phyloP scores from a whole-genome alignment of 2,329 filamentous ascomycete genomes.

The Ophiosphaerella herpotricha region DNA sequence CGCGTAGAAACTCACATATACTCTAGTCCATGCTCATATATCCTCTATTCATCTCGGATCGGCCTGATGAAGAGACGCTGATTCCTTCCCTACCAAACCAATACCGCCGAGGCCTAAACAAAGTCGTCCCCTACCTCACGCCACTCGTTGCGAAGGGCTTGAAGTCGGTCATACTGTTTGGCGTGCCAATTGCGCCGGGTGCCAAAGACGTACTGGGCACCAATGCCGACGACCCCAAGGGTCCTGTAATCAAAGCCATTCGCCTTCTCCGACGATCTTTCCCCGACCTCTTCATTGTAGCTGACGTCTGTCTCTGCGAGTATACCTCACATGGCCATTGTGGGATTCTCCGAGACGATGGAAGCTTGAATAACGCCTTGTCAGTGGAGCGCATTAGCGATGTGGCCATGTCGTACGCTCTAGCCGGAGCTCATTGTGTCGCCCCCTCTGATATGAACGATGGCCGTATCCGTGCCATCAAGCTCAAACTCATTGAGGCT shows the following conservation, averaged over 20 bases:
- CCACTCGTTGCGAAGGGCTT: slow-evolving; percentile 89
- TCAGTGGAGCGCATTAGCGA: slow-evolving; percentile 95
- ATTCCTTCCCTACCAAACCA: slow-evolving; percentile 93
- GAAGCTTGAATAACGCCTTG: slow-evolving; percentile 87
- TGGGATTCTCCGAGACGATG: slow-evolving; percentile 91
- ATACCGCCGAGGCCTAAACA: slow-evolving; percentile 84
- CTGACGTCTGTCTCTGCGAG: slow-evolving; percentile 96
- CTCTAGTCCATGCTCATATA: slow-evolving; percentile 95
- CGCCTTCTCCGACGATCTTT: slow-evolving; percentile 82
- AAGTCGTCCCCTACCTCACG: slow-evolving; percentile 79
- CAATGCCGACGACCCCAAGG: slow-evolving; percentile 87
- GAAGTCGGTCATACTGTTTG: slow-evolving; percentile 91
- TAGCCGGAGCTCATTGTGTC: slow-evolving; percentile 93
- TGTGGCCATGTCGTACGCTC: slow-evolving; percentile 97
- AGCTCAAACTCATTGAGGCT: slow-evolving; percentile 94
- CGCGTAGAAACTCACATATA: slow-evolving; percentile 20
- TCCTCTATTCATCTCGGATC: slow-evolving; percentile 93
- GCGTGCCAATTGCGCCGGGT: slow-evolving; percentile 79
- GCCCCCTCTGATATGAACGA: slow-evolving; percentile 99
- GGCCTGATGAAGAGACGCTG: slow-evolving; percentile 86
- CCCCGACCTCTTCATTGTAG: slow-evolving; percentile 86
- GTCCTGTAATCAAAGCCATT: slow-evolving; percentile 88
- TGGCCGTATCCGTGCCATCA: slow-evolving; percentile 94
- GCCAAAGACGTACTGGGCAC: slow-evolving; percentile 92
- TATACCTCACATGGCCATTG: slow-evolving; percentile 98